These are phyloP conservation scores for Metschnikowia vanudenii DNA, from an alignment of 805 yeast genomes.

Conservation along the genomic window DNA sequence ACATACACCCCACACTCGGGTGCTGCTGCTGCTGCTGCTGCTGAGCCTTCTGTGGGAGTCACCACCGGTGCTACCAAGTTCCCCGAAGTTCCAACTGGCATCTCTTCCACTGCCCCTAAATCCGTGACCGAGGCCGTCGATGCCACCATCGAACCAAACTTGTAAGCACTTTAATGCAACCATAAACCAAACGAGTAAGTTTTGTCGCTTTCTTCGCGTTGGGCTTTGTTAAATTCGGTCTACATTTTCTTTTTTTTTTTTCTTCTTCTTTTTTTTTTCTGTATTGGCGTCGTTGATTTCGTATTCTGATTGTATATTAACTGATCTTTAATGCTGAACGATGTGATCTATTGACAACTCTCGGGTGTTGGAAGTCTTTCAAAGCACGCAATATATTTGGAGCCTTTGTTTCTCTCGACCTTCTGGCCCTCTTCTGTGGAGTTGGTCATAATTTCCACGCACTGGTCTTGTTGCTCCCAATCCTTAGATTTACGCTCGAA, in stretches of 20 bases:
- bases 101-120: conserved; percentile 1
- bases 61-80: conserved; percentile 39
- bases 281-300: conserved; percentile 2
- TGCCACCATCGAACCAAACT: conserved; percentile 9
- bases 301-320: conserved; percentile 2
- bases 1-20: conserved; percentile 9
- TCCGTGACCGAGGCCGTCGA: conserved; percentile 11
- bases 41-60: conserved; percentile 24
- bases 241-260: neutral
- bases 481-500: conserved; percentile 76
- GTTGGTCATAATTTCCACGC: conserved; percentile 83
- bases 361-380: conserved; percentile 65
- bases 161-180: conserved; percentile 9
- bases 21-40: conserved; percentile 10
- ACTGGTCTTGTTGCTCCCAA: conserved; percentile 76
- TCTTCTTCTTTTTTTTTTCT: neutral
- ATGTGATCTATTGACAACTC: conserved; percentile 17
- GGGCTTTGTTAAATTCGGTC: neutral
- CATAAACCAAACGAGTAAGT: too few relatives aligned
- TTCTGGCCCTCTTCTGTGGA: conserved; percentile 99
- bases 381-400: conserved; percentile 86
- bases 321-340: conserved; percentile 6
- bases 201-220: neutral
- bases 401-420: conserved; percentile 86
- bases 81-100: conserved; percentile 41